These are phyloP conservation scores for Candida morakotiae DNA, from an alignment of 805 yeast genomes.

Conservation along the genomic window DNA sequence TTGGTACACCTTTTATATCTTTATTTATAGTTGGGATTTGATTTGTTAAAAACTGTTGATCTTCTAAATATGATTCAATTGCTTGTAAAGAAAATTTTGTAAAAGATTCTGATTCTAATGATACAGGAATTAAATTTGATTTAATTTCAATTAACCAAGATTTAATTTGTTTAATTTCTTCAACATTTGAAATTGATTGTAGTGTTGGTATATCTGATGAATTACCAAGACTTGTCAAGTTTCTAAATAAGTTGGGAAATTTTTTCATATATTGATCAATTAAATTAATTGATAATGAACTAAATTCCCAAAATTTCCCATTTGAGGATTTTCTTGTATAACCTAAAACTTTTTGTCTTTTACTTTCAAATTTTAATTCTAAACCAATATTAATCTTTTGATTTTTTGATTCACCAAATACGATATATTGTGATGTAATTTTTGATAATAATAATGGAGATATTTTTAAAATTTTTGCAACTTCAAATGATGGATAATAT, in stretches of 20 bases:
- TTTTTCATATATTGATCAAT: slow-evolving; percentile 54
- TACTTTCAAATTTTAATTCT: slow-evolving; percentile 76
- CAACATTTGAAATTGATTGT: slow-evolving; percentile 34
- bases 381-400: slow-evolving; percentile 70
- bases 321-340: slow-evolving; percentile 57
- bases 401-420: slow-evolving; percentile 40
- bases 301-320: slow-evolving; percentile 71
- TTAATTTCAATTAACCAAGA: slow-evolving; percentile 50
- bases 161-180: slow-evolving; percentile 39
- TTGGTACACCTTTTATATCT: slow-evolving; percentile 77
- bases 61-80: slow-evolving; percentile 57
- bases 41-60: slow-evolving; percentile 43
- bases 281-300: slow-evolving; percentile 66
- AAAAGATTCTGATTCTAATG: slow-evolving; percentile 74
- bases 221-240: slow-evolving; percentile 23
- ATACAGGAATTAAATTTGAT: slow-evolving; percentile 52
- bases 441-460: slow-evolving; percentile 68
- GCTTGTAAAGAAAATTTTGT: slow-evolving; percentile 60
- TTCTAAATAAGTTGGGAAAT: slow-evolving; percentile 60
- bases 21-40: slow-evolving; percentile 42
- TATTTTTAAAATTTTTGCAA: slow-evolving; percentile 53
- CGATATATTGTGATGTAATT: slow-evolving; percentile 68
- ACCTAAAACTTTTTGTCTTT: slow-evolving; percentile 81
- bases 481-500: slow-evolving; percentile 65
- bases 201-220: slow-evolving; percentile 34